Base-by-base conservation (phyloP, 2,329 filamentous ascomycete genomes). In the Cryphonectria nitschkei region DNA sequence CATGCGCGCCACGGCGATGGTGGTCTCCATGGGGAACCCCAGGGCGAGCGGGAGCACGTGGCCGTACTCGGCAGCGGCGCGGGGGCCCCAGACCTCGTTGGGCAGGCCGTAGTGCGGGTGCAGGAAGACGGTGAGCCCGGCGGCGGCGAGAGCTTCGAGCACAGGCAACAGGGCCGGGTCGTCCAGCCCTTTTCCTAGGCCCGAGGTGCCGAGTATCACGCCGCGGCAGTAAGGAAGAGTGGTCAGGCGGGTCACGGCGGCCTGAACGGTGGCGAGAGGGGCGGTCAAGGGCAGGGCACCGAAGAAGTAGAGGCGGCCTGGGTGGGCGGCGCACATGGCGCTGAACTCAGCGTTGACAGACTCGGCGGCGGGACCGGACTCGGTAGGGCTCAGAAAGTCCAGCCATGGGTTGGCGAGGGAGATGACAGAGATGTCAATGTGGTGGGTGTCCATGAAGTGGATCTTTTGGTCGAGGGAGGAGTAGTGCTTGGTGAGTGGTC, bases 341-440 rank as follows among this genome's bases (percentile, higher is more conserved):
- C 94, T 88, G 67, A 97, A 90, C 74, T 95, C 93, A 74, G 90
- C 84, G 79, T 97, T 98, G 79, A 97, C 90, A 0, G 84, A 84
- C 68, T 82, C 77, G 0, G 93, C 93, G 65, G 90, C 89, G 41
- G 81, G 78, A 1, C 86, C 87, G 0, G 93, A 92, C 74, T 91
- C 87, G 4, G 83, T 79, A 0, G 88, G 78, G 13, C 84, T 78
- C 0, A 97, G 82, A 78, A 97, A 98, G 81, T 98, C 95, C 2
- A 98, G 87, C 95, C 95, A 98, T 0, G 95, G 95, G 78, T 98
- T 98, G 19, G 95, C 95, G 32, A 97, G 89, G 0, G 93, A 96
- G 73, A 98, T 89, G 66, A 97, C 92, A 0, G 93, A 96, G 74
- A 92, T 89, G 80, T 92, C 88, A 79, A 98, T 97, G 68, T 84